Evolutionary conservation across 352 stramenopile genomes (phyloP), one percentile per base, ranked within the genome.

Genomic region (Salisapilia sapeloensis): DNA sequence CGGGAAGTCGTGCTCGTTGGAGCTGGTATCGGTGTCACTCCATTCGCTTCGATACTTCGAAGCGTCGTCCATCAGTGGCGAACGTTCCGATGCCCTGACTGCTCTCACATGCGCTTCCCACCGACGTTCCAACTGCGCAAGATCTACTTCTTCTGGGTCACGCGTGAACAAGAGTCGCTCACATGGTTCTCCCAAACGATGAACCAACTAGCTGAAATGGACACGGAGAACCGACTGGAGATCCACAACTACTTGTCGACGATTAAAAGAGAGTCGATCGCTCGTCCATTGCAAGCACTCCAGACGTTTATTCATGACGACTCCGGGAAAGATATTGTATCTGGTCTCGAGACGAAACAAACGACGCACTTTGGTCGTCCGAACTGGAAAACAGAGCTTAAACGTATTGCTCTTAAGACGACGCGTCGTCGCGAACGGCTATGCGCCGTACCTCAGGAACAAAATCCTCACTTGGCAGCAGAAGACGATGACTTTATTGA

Each of bases 71-170:
- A 78, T 45, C 54, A 81, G 42, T 71, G 59, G 52, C 47, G 81
- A 32, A 46, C 44, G 24, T 78, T 60, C 36, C 55, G 51, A 11
- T 82, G 71, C 28, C 51, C 55, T 11, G 47, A 50, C 24, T 83
- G 59, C 36, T 36, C 44, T 15, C 44, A 61, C 32, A 51, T 86
- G 32, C 58, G 62, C 18, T 65, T 92, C 36, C 58, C 69, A 8
- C 42, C 50, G 35, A 60, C 57, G 48, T 77, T 89, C 50, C 49
- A 64, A 32, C 47, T 85, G 20, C 61, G 54, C 24, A 83, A 84
- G 33, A 72, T 84, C 32, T 83, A 90, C 48, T 90, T 87, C 41
- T 85, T 82, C 51, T 90, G 76, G 74, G 54, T 72, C 48, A 80
- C 63, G 3, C 58, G 67, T 13, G 65, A 87, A 31, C 66, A 84